Base-by-base conservation (phyloP, 176 grass and related monocot genomes). In the Lolium rigidum region DNA sequence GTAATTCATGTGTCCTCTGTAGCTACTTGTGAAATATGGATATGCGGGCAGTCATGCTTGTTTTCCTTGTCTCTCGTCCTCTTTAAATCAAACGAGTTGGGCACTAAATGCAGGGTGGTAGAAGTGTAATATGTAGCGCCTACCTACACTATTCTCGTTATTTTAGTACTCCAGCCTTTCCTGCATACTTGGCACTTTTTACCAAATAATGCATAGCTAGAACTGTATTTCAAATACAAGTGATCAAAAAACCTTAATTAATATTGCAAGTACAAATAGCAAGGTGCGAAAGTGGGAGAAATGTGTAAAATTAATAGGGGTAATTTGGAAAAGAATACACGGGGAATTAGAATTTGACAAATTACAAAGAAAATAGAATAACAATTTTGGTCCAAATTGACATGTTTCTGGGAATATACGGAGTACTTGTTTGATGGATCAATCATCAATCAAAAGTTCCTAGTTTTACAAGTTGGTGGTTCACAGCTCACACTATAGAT, bases 391-490 rank as follows among this genome's bases (percentile, higher is more conserved):
- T 55, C 25, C 55, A 70, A 11, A 55, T 10, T 35, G 48, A 26
- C 73, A 11, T 52, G 25, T 76, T 28, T 76, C 47, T 51, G 47
- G 47, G 51, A 48, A 75, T 4, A 18, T 52, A 76, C 14, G 3
- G 49, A 76, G 25, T 62, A 16, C 31, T 61, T 83, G 22, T 70
- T 73, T 79, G 44, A 62, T 43, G 13, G 13, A 55, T 51, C 66
- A 20, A 70, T 43, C 39, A 41, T 2, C 28, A 31, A 31, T 31
- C 10, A 44, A 75, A 81, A 55, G 2, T 55, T 39, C 58, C 65
- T 15, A 82, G 55, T 54, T 77, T 55, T 62, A 87, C 50, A 87
- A 44, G 38, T 57, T 69, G 59, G 38, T 70, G 25, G 2, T 69
- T 78, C 26, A 74, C 2, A 47, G 54, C 13, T 28, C 49, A 46